Conservation (phyloP, 2,329 filamentous ascomycete genomes). For the Trichophyton rubrum region DNA sequence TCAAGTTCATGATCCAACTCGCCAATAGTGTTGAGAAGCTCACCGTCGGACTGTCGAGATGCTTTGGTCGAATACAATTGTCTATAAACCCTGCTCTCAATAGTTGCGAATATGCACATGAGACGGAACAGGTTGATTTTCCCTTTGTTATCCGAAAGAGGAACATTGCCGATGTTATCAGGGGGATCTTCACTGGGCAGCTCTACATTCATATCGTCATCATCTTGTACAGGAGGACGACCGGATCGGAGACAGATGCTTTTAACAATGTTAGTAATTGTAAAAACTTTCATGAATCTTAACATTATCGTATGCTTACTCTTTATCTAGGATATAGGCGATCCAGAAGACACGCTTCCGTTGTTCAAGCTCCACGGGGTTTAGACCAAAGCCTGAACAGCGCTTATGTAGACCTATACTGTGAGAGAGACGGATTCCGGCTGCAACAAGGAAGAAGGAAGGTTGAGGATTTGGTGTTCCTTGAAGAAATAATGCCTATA, state of each 20-base stretch:
- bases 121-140: conserved; percentile 92
- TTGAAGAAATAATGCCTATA: conserved; percentile 70
- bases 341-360: conserved; percentile 69
- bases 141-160: conserved; percentile 71
- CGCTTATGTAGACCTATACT: conserved; percentile 92
- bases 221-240: conserved; percentile 58
- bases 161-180: conserved; percentile 91
- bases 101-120: conserved; percentile 82
- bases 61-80: conserved; percentile 85
- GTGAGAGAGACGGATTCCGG: conserved; percentile 79
- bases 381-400: conserved; percentile 83
- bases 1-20: conserved; percentile 84
- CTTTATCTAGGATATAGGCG: conserved; percentile 60
- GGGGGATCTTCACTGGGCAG: conserved; percentile 79
- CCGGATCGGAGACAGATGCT: conserved; percentile 58
- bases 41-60: conserved; percentile 79
- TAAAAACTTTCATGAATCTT: neutral
- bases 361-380: conserved; percentile 88
- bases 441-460: conserved; percentile 78
- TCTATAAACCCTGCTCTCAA: conserved; percentile 91
- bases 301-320: conserved; percentile 32
- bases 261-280: conserved; percentile 14
- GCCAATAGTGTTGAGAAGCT: conserved; percentile 87
- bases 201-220: conserved; percentile 89
- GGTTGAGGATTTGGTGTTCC: conserved; percentile 95